phyloP scores from a whole-genome alignment of 768 basidiomycete genomes.

The Cystofilobasidium capitatum region DNA sequence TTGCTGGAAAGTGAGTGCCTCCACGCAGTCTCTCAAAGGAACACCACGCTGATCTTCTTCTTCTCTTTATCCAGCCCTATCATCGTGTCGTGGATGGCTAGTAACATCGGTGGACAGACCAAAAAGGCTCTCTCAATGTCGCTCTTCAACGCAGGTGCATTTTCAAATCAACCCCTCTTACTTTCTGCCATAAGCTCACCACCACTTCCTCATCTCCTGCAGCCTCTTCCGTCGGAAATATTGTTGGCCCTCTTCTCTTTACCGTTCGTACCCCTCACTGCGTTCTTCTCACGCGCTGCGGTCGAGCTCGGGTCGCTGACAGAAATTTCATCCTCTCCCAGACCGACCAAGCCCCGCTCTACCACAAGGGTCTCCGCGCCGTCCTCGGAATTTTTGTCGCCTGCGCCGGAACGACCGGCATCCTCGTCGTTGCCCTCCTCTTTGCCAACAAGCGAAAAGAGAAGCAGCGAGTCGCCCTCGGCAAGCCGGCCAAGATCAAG shows the following conservation, averaged over 20 bases:
- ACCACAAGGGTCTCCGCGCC: conserved; percentile 42
- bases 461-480: conserved; percentile 37
- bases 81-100: conserved; percentile 29
- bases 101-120: conserved; percentile 34
- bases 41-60: no score
- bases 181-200: neutral
- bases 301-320: neutral
- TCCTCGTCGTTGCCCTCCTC: conserved; percentile 42
- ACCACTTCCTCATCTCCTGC: neutral
- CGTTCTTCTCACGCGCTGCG: neutral
- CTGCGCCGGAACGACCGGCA: conserved; percentile 38
- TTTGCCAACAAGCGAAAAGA: conserved; percentile 43
- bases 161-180: neutral
- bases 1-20: no score
- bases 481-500: conserved; percentile 39
- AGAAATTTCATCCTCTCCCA: conserved; percentile 25
- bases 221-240: conserved; percentile 40
- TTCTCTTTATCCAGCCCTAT: no score
- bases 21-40: no score
- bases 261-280: neutral
- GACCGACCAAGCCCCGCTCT: conserved; percentile 32
- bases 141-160: conserved; percentile 44
- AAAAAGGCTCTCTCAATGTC: conserved; percentile 43
- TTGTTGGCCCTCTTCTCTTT: conserved; percentile 30
- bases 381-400: conserved; percentile 44